Percentiles rank a stretch among this genome's conserved stretches.
Evolutionary conservation across 2,329 filamentous ascomycete genomes (phyloP).

Genomic region (Alternaria arborescens): DNA sequence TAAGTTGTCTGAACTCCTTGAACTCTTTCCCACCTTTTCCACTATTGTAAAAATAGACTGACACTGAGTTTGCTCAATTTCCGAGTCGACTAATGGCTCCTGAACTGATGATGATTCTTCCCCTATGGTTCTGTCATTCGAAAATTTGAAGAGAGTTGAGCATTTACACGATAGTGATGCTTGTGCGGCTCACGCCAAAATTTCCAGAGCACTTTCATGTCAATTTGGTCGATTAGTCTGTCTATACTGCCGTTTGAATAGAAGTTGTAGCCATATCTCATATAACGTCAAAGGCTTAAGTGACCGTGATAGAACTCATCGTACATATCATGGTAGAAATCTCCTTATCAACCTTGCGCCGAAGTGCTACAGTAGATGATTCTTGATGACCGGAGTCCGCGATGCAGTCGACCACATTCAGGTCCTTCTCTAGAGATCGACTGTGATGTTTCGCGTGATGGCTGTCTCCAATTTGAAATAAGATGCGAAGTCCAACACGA

Average conservation of each 20-base stretch:
- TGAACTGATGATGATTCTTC: neutral
- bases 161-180: rapidly evolving
- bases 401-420: too few relatives aligned
- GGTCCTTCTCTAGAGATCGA: too few relatives aligned
- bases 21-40: neutral
- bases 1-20: neutral
- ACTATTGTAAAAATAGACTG: neutral
- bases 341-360: too few relatives aligned
- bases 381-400: too few relatives aligned
- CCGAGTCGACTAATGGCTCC: neutral
- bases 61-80: neutral
- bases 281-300: neutral
- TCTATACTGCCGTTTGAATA: neutral
- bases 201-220: neutral
- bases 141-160: neutral
- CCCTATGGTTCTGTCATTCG: neutral
- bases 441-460: too few relatives aligned
- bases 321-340: too few relatives aligned
- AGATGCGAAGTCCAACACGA: neutral
- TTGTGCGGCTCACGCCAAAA: neutral
- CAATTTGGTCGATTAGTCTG: neutral
- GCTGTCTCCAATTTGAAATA: too few relatives aligned
- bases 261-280: too few relatives aligned
- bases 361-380: too few relatives aligned
- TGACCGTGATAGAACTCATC: too few relatives aligned